Evolutionary conservation across 805 yeast genomes (phyloP).

Genomic region (Isabelozyma gotoi): DNA sequence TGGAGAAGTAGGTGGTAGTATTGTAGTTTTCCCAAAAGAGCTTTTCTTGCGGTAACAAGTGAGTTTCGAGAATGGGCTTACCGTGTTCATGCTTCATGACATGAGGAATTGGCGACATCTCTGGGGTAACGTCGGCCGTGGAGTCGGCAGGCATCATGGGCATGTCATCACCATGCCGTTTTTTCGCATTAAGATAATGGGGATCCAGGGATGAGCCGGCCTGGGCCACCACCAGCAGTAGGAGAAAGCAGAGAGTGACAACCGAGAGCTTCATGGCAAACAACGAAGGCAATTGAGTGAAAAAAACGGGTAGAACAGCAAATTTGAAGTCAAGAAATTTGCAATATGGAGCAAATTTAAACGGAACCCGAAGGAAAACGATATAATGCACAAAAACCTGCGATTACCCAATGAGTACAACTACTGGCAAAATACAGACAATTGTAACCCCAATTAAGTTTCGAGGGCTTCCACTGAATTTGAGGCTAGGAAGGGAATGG

Average conservation of each 20-base stretch:
- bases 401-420: not conserved
- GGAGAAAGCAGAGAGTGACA: not conserved
- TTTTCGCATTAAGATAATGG: not conserved
- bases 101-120: constrained; percentile 33
- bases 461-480: too few relatives aligned
- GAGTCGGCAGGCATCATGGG: too few relatives aligned
- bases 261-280: not conserved
- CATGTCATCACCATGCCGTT: not conserved
- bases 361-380: not conserved
- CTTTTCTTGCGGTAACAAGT: constrained; percentile 69
- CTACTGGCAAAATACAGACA: not conserved
- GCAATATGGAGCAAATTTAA: not conserved
- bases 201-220: not conserved
- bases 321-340: too few relatives aligned
- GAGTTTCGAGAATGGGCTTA: constrained; percentile 65
- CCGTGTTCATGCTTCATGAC: constrained; percentile 57
- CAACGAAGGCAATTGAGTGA: not conserved
- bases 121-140: not conserved
- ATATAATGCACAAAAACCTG: not conserved
- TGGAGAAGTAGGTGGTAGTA: constrained; percentile 70
- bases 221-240: not conserved
- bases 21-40: constrained; percentile 77
- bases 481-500: too few relatives aligned
- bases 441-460: not conserved
- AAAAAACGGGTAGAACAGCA: not conserved